Evolutionary conservation across 495 filamentous ascomycete species (phyloP).

Genomic region (Copromyces sp.): DNA sequence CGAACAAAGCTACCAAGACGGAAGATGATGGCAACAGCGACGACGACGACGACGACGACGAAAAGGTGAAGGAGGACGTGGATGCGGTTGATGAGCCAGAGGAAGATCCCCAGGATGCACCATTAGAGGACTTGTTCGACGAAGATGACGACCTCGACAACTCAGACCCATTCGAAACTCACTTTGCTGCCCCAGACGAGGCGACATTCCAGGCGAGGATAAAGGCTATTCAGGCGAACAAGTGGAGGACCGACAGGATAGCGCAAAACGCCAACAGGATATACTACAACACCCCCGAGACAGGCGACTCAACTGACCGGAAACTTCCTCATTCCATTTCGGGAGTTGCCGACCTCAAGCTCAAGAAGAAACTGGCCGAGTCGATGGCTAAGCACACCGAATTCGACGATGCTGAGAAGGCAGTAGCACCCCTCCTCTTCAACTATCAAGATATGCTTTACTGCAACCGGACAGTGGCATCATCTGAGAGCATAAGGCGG

Average conservation of each 20-base stretch:
- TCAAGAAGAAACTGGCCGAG: conserved; percentile 46
- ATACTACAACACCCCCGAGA: conserved; percentile 27
- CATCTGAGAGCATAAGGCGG: conserved; percentile 54
- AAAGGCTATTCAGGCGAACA: conserved; percentile 43
- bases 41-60: conserved; percentile 7
- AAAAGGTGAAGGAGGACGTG: conserved; percentile 15
- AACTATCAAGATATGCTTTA: conserved; percentile 76
- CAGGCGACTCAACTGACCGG: conserved; percentile 10
- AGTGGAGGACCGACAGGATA: conserved; percentile 47
- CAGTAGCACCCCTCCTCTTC: conserved; percentile 51
- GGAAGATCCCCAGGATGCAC: conserved; percentile 33
- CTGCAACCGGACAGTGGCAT: conserved; percentile 54
- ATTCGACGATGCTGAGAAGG: conserved; percentile 43
- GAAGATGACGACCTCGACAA: conserved; percentile 43
- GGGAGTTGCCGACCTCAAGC: conserved; percentile 39
- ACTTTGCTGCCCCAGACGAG: conserved; percentile 59
- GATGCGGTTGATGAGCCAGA: conserved; percentile 25
- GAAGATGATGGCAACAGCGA: conserved; percentile 9
- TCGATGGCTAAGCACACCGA: conserved; percentile 23
- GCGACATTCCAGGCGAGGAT: conserved; percentile 40
- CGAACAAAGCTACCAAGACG: neutral
- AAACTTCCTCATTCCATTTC: conserved; percentile 19
- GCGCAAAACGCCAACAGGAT: conserved; percentile 32
- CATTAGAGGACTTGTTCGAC: conserved; percentile 25
- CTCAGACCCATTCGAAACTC: conserved; percentile 67